A percentile compares a stretch with the other conserved stretches of the same genome.
phyloP scores from a whole-genome alignment of 2,329 filamentous ascomycete genomes.

The Elsinoe arachidis region DNA sequence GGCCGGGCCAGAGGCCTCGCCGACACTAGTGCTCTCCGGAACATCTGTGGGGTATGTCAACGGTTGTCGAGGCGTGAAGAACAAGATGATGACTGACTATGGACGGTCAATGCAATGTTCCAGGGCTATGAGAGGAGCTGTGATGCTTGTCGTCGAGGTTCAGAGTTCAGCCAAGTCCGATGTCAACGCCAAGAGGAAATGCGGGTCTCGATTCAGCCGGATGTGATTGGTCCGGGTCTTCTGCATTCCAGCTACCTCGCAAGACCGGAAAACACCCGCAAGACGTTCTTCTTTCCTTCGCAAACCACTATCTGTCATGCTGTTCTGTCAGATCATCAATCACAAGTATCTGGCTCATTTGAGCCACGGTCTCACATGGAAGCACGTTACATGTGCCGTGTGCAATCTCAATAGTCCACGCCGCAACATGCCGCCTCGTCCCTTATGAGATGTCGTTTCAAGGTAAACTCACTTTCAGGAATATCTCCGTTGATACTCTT shows the following conservation, averaged over 20 bases:
- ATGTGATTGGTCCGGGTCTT: background rate
- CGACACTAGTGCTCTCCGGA: constrained; percentile 34
- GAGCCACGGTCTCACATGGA: too few species aligned
- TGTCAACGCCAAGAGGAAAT: background rate
- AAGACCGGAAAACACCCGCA: background rate
- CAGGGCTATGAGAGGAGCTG: too few species aligned
- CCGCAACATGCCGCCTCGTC: background rate
- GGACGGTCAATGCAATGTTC: background rate
- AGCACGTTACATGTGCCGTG: background rate
- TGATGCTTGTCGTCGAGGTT: too few species aligned
- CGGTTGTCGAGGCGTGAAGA: background rate
- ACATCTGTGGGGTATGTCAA: constrained; percentile 25
- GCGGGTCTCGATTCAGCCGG: background rate
- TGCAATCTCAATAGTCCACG: background rate
- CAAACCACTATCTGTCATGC: background rate
- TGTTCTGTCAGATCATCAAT: too few species aligned
- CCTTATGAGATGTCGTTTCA: background rate
- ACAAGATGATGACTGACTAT: background rate
- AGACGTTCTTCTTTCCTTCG: background rate
- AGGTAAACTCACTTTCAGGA: background rate
- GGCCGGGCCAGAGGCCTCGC: constrained; percentile 33
- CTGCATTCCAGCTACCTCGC: background rate
- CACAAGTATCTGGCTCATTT: background rate
- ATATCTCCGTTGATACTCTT: background rate
- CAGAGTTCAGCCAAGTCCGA: background rate